These are phyloP conservation scores for Yueomyces sinensis DNA, from an alignment of 805 yeast genomes.

Conservation along the genomic window DNA sequence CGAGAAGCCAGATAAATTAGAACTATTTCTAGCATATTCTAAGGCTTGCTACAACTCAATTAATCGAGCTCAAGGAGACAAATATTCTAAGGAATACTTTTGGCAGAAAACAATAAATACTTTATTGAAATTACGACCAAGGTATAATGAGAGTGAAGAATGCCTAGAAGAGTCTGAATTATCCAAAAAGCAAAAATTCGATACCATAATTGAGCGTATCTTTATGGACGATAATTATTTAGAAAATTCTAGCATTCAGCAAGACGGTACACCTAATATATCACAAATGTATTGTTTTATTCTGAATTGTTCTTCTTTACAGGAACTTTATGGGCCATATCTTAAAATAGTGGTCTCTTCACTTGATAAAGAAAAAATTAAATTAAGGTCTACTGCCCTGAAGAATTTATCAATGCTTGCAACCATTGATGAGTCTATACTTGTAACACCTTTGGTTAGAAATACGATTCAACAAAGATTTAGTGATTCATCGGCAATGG, in stretches of 20 bases:
- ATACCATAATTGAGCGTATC: no score
- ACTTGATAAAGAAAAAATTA: conserved; percentile 36
- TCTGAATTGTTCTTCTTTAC: conserved; percentile 12
- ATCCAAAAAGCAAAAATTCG: no score
- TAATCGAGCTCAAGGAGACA: background rate
- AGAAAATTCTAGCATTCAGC: no score
- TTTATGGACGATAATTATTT: no score
- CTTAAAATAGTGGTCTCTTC: conserved; percentile 35
- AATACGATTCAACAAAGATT: conserved; percentile 38
- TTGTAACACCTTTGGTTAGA: conserved; percentile 38
- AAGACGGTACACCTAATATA: conserved; percentile 1
- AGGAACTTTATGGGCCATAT: conserved; percentile 37
- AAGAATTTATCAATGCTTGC: conserved; percentile 46
- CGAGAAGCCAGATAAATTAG: conserved; percentile 11
- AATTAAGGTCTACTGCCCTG: conserved; percentile 50
- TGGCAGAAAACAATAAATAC: conserved; percentile 9
- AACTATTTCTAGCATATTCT: background rate
- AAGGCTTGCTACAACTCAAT: background rate
- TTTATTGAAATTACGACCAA: no score
- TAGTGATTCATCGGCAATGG: conserved; percentile 52
- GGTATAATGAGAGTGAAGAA: no score
- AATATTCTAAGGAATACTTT: conserved; percentile 3
- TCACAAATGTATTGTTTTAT: conserved; percentile 10
- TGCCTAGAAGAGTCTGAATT: no score
- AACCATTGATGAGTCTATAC: conserved; percentile 36